Conservation (phyloP, 495 filamentous ascomycete species). For the Patellaria atrata region DNA sequence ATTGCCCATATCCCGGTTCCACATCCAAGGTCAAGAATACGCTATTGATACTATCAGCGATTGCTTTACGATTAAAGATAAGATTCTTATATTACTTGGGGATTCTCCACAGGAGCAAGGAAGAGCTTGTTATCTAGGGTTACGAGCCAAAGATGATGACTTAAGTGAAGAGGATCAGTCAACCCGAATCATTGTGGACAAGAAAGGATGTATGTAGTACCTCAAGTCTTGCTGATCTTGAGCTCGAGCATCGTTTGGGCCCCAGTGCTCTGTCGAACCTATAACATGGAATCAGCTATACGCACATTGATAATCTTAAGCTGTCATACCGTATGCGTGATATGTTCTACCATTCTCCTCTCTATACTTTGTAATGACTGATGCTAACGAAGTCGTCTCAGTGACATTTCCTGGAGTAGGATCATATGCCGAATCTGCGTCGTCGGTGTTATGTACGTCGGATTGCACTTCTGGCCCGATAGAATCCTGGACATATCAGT, state of each 20-base stretch:
- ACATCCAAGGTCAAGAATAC: constrained; percentile 3
- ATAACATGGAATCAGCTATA: too few species aligned
- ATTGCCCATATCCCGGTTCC: constrained; percentile 19
- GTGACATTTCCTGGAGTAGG: constrained; percentile 8
- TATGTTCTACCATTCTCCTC: constrained; percentile 17
- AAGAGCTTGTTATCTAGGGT: constrained; percentile 21
- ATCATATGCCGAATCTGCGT: constrained; percentile 16
- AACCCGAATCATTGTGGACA: too few species aligned
- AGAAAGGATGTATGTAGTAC: too few species aligned
- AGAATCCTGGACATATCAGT: too few species aligned
- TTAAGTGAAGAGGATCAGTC: constrained; percentile 24
- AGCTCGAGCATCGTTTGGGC: too few species aligned
- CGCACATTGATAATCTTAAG: too few species aligned
- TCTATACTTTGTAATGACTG: constrained; percentile 13
- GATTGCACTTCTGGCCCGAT: too few species aligned
- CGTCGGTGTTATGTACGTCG: constrained; percentile 4
- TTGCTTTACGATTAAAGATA: neutral
- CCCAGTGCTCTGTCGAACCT: too few species aligned
- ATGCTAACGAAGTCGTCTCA: constrained; percentile 16
- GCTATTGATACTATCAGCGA: constrained; percentile 14
- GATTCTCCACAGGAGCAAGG: constrained; percentile 19
- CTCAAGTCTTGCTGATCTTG: too few species aligned
- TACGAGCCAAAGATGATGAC: constrained; percentile 23
- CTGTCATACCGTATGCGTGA: constrained; percentile 17
- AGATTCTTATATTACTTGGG: constrained; percentile 5